Evolutionary conservation across 2,329 filamentous ascomycete species (phyloP), one percentile per base, ranked within the genome.

Genomic region (Epichloe sylvatica): DNA sequence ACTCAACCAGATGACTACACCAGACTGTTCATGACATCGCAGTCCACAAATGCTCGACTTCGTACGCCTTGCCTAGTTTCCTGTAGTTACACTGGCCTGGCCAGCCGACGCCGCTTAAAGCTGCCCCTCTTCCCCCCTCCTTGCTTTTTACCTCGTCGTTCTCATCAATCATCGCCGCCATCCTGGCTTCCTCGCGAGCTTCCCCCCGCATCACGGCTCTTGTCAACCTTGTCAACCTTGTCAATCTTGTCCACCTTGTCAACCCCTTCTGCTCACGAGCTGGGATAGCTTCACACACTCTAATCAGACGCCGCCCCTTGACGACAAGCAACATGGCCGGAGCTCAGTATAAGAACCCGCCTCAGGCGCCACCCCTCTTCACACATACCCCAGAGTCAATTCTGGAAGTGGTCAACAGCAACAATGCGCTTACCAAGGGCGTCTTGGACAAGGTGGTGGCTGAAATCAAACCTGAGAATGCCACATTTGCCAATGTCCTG

Each of bases 331-430:
- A 66, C 62, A 86, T 86, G 82, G 79, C 77, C 56, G 74, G 78
- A 52, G 67, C 75, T 56, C 77, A 80, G 66, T 87, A 84, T 68
- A 76, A 75, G 65, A 83, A 75, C 62, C 86, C 86, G 54, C 86
- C 86, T 3, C 86, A 91, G 71, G 73, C 81, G 39, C 86, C 86
- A 51, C 85, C 86, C 49, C 75, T 81, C 62, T 92, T 91, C 69
- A 86, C 77, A 3, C 83, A 82, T 57, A 89, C 84, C 44, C 78
- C 83, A 55, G 75, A 83, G 52, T 78, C 76, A 56, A 76, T 92
- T 56, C 66, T 86, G 40, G 70, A 73, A 53, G 81, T 84, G 57
- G 81, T 84, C 45, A 79, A 86, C 67, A 70, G 70, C 49, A 67
- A 86, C 48, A 84, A 84, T 58, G 77, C 80, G 43, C 66, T 67